Conservation (phyloP, 805 yeast genomes). For the Wickerhamiella kurtzmanii region DNA sequence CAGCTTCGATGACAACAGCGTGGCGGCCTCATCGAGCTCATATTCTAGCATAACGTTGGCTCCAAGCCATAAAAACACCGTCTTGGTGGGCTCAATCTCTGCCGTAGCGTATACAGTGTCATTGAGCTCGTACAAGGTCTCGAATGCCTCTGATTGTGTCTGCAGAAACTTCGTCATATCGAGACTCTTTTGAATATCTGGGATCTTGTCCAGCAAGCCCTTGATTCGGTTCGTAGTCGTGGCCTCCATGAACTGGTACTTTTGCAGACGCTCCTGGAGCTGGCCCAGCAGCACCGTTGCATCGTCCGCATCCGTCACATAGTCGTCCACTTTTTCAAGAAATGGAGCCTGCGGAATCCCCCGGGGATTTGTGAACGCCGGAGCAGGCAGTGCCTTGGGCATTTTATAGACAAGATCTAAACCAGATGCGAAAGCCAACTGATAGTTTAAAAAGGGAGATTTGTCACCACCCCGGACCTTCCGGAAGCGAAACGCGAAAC, state of each 20-base stretch:
- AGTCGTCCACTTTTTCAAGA: conserved; percentile 66
- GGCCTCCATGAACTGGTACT: conserved; percentile 24
- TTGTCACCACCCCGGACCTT: no score
- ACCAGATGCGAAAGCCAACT: no score
- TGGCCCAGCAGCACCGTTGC: conserved; percentile 55
- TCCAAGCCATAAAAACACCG: conserved; percentile 89
- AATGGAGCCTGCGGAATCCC: conserved; percentile 97
- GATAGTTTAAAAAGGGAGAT: neutral
- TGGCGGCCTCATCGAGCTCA: conserved; percentile 76
- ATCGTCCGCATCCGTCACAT: conserved; percentile 54
- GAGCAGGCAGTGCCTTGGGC: conserved; percentile 17
- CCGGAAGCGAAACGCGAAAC: no score
- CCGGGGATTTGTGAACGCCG: conserved; percentile 51
- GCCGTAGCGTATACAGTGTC: conserved; percentile 88
- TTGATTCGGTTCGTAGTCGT: conserved; percentile 31
- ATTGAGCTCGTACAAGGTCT: conserved; percentile 79
- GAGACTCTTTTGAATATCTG: conserved; percentile 82
- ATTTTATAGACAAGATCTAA: no score
- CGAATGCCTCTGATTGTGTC: conserved; percentile 36
- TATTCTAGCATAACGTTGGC: conserved; percentile 97
- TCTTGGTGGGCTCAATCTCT: conserved; percentile 43
- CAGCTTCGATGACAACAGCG: conserved; percentile 49
- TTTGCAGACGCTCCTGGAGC: conserved; percentile 74
- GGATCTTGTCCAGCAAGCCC: conserved; percentile 54
- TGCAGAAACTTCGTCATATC: conserved; percentile 53